Percentiles rank a stretch among this genome's conserved stretches.
Evolutionary conservation across 371 early-diverging fungal species (phyloP).

Genomic region (Mucor irregularis): DNA sequence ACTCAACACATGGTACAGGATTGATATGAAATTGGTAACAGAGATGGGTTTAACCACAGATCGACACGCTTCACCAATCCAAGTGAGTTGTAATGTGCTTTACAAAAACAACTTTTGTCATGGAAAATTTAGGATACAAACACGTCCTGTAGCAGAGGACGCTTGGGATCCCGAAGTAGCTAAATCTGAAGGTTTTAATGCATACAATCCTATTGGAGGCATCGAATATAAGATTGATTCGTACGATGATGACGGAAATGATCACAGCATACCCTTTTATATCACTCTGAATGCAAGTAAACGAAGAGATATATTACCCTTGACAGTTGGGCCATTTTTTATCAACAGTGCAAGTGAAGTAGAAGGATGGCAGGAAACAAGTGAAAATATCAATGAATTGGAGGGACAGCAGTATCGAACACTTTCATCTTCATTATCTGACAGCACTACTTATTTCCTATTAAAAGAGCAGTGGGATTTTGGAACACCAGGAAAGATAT

Average conservation of each 20-base stretch:
- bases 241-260: too few relatives aligned
- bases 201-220: background rate
- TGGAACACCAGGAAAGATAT: conserved; percentile 52
- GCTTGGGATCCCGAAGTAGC: conserved; percentile 9
- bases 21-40: conserved; percentile 14
- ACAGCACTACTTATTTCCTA: background rate
- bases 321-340: conserved; percentile 6
- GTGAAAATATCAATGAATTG: background rate
- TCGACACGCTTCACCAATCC: background rate
- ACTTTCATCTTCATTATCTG: background rate
- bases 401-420: conserved; percentile 4
- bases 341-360: too few relatives aligned
- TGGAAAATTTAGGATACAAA: background rate
- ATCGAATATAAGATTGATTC: conserved; percentile 7
- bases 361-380: background rate
- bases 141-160: background rate
- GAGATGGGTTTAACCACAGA: conserved; percentile 16
- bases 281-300: too few relatives aligned
- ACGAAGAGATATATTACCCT: conserved; percentile 1
- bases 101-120: background rate
- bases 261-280: too few relatives aligned
- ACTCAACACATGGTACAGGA: conserved; percentile 14
- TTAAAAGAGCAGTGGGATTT: conserved; percentile 42
- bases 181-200: background rate
- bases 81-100: background rate